Evolutionary conservation across 202 grass and related monocot genomes (phyloP).

Genomic region (Panicum hallii): DNA sequence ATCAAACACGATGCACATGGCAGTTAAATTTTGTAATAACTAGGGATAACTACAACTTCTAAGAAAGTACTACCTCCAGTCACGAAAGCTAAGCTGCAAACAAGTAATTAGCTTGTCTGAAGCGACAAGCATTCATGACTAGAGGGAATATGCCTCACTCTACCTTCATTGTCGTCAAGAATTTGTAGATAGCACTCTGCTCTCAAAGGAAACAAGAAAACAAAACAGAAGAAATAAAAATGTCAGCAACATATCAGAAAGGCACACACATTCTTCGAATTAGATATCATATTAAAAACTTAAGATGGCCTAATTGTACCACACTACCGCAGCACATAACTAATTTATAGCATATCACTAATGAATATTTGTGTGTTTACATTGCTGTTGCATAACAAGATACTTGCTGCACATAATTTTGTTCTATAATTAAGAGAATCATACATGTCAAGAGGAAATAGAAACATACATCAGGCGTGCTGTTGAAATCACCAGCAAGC

Average conservation of each 20-base stretch:
- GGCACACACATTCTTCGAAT: conserved; percentile 14
- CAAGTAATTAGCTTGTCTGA: background rate
- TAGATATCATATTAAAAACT: conserved; percentile 4
- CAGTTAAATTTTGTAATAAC: conserved; percentile 52
- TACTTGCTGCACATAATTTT: conserved; percentile 2
- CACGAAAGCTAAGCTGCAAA: background rate
- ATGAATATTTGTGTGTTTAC: background rate
- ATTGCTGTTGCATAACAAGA: conserved; percentile 24
- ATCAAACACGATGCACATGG: conserved; percentile 15
- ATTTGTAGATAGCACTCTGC: conserved; percentile 85
- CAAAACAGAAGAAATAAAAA: conserved; percentile 27
- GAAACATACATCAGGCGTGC: conserved; percentile 77
- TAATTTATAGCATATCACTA: conserved; percentile 30
- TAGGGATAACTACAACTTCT: conserved; percentile 22
- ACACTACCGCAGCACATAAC: background rate
- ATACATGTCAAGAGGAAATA: conserved; percentile 32
- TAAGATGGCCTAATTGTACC: conserved; percentile 21
- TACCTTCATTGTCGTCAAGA: conserved; percentile 80
- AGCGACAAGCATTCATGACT: background rate
- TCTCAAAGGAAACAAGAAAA: conserved; percentile 25
- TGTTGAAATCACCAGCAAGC: conserved; percentile 98
- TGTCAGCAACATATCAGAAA: conserved; percentile 30
- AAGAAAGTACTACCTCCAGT: conserved; percentile 25
- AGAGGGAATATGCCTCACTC: conserved; percentile 1
- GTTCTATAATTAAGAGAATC: background rate